These are phyloP conservation scores for Phlyctochytrium planicorne DNA, from an alignment of 192 early-diverging fungal genomes.

Conservation along the genomic window DNA sequence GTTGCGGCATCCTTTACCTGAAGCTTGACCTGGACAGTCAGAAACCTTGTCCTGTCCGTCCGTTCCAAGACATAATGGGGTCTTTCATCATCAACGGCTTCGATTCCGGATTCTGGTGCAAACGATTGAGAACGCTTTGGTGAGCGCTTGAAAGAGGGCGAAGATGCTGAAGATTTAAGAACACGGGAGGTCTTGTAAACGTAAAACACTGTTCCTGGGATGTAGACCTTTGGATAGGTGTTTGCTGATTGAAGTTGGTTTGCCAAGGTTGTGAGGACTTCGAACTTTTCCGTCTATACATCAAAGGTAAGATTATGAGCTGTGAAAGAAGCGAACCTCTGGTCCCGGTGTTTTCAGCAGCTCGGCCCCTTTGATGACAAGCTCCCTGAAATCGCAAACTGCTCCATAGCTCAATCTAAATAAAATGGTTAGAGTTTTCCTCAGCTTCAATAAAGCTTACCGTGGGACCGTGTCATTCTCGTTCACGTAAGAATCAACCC, in stretches of 20 bases:
- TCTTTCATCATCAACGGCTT: constrained; percentile 27
- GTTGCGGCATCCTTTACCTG: too few relatives aligned
- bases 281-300: constrained; percentile 24
- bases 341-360: constrained; percentile 22
- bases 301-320: background rate
- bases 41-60: constrained; percentile 26
- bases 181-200: constrained; percentile 41
- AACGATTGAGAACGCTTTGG: constrained; percentile 13
- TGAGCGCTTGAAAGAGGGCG: constrained; percentile 15
- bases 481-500: constrained; percentile 37
- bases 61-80: constrained; percentile 43
- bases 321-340: constrained; percentile 7
- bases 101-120: constrained; percentile 27
- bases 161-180: background rate
- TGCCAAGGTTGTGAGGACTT: constrained; percentile 9
- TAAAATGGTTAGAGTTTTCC: too few relatives aligned
- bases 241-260: constrained; percentile 23
- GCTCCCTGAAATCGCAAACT: constrained; percentile 29
- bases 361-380: constrained; percentile 24
- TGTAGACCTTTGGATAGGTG: constrained; percentile 39
- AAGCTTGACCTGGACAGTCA: constrained; percentile 31
- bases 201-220: constrained; percentile 35
- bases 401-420: constrained; percentile 32
- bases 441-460: too few relatives aligned
- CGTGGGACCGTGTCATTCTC: constrained; percentile 43